Percentiles rank a stretch among this genome's conserved stretches.
Evolutionary conservation across 2,329 filamentous ascomycete genomes (phyloP).

Genomic region (Dichotomopilus funicola): DNA sequence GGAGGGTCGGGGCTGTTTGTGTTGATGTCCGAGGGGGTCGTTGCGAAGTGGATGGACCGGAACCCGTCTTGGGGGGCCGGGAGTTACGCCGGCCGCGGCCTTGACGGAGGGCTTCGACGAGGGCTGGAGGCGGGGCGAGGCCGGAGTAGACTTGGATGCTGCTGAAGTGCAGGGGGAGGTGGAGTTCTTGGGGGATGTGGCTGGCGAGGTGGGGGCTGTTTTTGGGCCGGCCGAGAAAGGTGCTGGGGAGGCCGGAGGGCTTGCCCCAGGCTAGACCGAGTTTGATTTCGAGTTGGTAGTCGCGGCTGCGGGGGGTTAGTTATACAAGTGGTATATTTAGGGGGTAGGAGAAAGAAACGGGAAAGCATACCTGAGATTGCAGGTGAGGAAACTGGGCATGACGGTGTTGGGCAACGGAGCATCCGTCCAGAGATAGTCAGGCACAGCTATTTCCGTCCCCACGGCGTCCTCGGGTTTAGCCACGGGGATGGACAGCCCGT

Average conservation of each 20-base stretch:
- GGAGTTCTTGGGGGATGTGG: constrained; percentile 59
- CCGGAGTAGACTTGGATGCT: constrained; percentile 77
- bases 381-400: constrained; percentile 79
- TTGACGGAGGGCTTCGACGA: constrained; percentile 55
- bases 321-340: background rate
- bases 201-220: constrained; percentile 19
- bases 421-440: constrained; percentile 65
- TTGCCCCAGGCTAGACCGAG: constrained; percentile 71
- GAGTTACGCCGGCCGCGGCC: constrained; percentile 6
- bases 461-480: constrained; percentile 52
- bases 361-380: constrained; percentile 59
- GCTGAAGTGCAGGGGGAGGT: constrained; percentile 71
- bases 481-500: constrained; percentile 65
- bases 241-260: constrained; percentile 28
- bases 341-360: background rate
- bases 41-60: constrained; percentile 9
- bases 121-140: constrained; percentile 69
- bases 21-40: background rate
- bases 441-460: constrained; percentile 62
- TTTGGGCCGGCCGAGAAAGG: constrained; percentile 31
- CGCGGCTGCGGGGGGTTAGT: constrained; percentile 41
- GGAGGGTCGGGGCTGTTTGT: constrained; percentile 18
- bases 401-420: constrained; percentile 75
- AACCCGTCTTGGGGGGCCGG: constrained; percentile 9
- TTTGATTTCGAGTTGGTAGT: constrained; percentile 77